Evolutionary conservation across 495 filamentous ascomycete species (phyloP), one percentile per base, ranked within the genome.

Genomic region (Neurospora cerealis): DNA sequence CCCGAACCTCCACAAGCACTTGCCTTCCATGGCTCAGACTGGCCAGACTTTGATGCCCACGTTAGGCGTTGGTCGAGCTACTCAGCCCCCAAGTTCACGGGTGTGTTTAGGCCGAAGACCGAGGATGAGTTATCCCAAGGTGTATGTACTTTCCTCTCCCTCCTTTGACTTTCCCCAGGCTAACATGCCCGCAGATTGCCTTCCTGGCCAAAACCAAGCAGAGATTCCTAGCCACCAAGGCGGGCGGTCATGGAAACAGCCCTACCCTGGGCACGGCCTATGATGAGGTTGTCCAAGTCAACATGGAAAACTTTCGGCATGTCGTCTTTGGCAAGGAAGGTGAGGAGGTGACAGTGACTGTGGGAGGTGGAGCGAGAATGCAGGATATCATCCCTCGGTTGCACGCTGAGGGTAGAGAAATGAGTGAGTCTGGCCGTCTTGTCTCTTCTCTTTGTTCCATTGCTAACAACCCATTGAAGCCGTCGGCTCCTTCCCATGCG

Each of bases 401-500:
- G 46, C 46, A 54, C 46, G 21, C 46, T 1, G 46, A 54, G 21
- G 46, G 46, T 1, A 54, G 46, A 54, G 46, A 54, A 54, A 54
- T 54, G 46, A 54, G 46, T 28, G 4, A 24, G 46, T 54, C 1
- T 5, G 1, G 4, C 46, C 46, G 2, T 0, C 2, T 24, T 7
- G 0, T 10, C 46, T 28, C 46, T 54, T 54, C 21, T 15, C 28
- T 6, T 13, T 2, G 46, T 3, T 15, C 9, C n/a, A 54, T 2
- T 54, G 21, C 11, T 54, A 28, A 54, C 11, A 10, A 54, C 37
- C 15, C 2, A 10, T 36, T 9, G 36, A 39, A 44, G 66, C 24
- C 28, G n/a, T 84, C n/a, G 85, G 86, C 24, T 81, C 78, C 13
- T 87, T 85, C 34, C 82, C 86, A 69, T 89, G 87, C 73, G 84